Percentiles rank a stretch among this genome's conserved stretches.
Evolutionary conservation across 306 rosid genomes (phyloP).

Genomic region (Quercus wislizeni): DNA sequence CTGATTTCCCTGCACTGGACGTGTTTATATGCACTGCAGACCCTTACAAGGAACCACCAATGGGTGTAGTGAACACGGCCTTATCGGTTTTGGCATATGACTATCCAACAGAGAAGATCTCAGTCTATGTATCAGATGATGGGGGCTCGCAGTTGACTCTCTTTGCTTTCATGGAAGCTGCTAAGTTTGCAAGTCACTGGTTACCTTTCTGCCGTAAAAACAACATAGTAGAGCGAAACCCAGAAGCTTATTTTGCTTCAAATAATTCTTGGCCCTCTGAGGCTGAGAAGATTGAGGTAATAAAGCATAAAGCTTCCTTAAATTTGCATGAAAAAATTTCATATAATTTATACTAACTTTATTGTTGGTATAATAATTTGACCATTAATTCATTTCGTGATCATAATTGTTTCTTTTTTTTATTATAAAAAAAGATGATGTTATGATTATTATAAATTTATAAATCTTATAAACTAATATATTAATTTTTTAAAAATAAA

Average conservation of each 20-base stretch:
- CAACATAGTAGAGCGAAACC: conserved; percentile 25
- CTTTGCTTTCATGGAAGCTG: conserved; percentile 49
- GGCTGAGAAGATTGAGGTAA: conserved; percentile 36
- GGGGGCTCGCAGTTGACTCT: conserved; percentile 52
- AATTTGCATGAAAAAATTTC: background rate
- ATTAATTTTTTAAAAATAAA: too few species aligned
- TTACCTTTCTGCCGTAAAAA: conserved; percentile 38
- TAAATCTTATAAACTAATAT: too few species aligned
- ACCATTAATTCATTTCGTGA: background rate
- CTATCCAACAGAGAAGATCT: conserved; percentile 37
- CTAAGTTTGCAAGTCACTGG: conserved; percentile 45
- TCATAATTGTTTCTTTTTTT: background rate
- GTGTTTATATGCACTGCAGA: conserved; percentile 55
- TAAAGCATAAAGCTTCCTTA: background rate
- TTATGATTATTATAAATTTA: too few species aligned
- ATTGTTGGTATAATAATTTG: too few species aligned
- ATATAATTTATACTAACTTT: too few species aligned
- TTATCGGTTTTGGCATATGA: conserved; percentile 45
- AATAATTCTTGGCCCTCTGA: background rate
- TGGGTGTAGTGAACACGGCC: conserved; percentile 41
- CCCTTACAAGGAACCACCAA: conserved; percentile 49
- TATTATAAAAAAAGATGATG: too few species aligned
- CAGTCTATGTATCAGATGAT: conserved; percentile 52
- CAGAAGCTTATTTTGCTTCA: conserved; percentile 28
- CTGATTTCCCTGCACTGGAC: conserved; percentile 36